Conservation (phyloP, 768 basidiomycete species). For the Naganishia antarctica region DNA sequence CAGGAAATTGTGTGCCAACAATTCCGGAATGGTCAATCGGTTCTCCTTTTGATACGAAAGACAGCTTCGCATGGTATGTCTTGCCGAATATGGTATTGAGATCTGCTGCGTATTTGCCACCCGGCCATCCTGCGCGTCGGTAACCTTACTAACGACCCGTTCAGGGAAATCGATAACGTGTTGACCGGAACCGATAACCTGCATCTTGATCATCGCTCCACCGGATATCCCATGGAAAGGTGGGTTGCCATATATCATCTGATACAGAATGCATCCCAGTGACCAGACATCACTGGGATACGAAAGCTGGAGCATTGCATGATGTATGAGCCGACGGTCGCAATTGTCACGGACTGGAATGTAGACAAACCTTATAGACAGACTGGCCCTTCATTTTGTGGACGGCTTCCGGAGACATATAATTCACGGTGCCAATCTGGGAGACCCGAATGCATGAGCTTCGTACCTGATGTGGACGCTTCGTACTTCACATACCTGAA, state of each 20-base stretch:
- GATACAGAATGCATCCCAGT: conserved; percentile 92
- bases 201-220: conserved; percentile 73
- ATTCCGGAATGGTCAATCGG: conserved; percentile 77
- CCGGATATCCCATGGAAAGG: conserved; percentile 79
- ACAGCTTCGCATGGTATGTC: conserved; percentile 76
- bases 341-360: neutral
- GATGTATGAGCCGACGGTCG: conserved; percentile 11
- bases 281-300: conserved; percentile 97
- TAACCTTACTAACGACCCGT: conserved; percentile 21
- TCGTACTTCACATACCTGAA: conserved; percentile 60
- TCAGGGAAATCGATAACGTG: conserved; percentile 33
- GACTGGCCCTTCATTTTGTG: conserved; percentile 63
- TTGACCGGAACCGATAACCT: conserved; percentile 73
- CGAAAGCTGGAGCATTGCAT: conserved; percentile 56
- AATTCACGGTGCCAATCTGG: conserved; percentile 93
- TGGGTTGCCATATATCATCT: conserved; percentile 92
- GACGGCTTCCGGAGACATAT: conserved; percentile 98
- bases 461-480: neutral
- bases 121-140: conserved; percentile 47
- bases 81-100: conserved; percentile 65
- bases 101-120: conserved; percentile 62
- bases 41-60: conserved; percentile 72
- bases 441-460: neutral
- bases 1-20: conserved; percentile 77
- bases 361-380: conserved; percentile 68